Percentiles rank a stretch among this genome's conserved stretches.
Evolutionary conservation across 2,329 filamentous ascomycete genomes (phyloP).

Genomic region (Pyricularia sp.): DNA sequence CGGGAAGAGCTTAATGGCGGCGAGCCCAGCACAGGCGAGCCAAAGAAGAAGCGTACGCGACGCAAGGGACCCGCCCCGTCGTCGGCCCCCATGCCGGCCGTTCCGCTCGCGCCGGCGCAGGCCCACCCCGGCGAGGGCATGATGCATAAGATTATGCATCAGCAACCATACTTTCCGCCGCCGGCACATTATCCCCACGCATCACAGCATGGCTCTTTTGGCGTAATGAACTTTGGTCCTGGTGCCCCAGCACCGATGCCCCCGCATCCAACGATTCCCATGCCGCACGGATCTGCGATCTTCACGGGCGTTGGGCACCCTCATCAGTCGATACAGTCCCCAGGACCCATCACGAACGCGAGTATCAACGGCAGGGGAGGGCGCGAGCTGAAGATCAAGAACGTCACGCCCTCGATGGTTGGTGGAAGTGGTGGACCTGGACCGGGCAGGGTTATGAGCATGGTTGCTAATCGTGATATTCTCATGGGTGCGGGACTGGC

Average conservation of each 20-base stretch:
- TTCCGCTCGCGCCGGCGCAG: conserved; percentile 1
- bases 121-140: background rate
- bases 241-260: background rate
- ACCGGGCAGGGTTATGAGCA: conserved; percentile 2
- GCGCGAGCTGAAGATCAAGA: conserved; percentile 10
- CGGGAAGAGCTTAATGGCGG: conserved; percentile 33
- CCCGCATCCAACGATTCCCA: background rate
- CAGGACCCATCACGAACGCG: background rate
- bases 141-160: background rate
- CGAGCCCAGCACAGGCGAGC: conserved; percentile 18
- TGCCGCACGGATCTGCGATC: background rate
- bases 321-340: conserved; percentile 8
- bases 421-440: background rate
- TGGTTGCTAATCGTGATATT: background rate
- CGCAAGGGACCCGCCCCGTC: conserved; percentile 9
- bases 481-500: background rate
- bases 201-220: conserved; percentile 4
- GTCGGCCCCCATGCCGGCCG: background rate
- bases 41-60: conserved; percentile 15
- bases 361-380: background rate
- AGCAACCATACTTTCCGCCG: background rate
- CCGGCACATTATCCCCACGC: background rate
- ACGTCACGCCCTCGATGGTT: conserved; percentile 5
- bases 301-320: conserved; percentile 10
- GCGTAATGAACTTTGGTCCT: conserved; percentile 3